Conservation (phyloP, 306 rosid genomes). For the Trifolium pratense region DNA sequence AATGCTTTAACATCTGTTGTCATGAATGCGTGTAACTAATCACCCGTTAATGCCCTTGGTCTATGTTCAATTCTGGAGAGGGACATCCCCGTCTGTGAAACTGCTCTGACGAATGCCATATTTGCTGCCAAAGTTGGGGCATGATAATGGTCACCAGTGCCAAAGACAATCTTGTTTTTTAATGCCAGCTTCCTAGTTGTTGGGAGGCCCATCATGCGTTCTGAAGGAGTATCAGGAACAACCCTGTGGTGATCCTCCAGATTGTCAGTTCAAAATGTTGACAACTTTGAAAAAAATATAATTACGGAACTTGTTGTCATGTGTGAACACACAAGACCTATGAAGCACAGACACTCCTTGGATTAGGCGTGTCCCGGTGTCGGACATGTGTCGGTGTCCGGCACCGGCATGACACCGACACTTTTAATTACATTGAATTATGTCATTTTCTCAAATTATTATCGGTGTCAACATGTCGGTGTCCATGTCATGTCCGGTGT, state of each 20-base stretch:
- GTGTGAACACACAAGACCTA: slow-evolving; percentile 19
- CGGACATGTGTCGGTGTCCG: too few species aligned
- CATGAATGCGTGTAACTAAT: slow-evolving; percentile 50
- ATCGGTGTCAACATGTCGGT: too few species aligned
- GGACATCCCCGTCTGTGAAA: slow-evolving; percentile 95
- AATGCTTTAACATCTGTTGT: slow-evolving; percentile 30
- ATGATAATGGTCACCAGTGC: slow-evolving; percentile 85
- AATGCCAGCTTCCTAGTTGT: slow-evolving; percentile 84
- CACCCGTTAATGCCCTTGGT: slow-evolving; percentile 88
- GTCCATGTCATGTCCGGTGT: too few species aligned
- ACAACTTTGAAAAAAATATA: background rate
- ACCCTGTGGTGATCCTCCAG: slow-evolving; percentile 59
- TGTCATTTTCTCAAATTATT: too few species aligned
- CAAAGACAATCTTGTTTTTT: slow-evolving; percentile 89
- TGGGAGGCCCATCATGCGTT: slow-evolving; percentile 79
- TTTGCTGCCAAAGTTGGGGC: slow-evolving; percentile 92
- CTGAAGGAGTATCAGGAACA: slow-evolving; percentile 76
- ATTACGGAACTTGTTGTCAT: slow-evolving; percentile 13
- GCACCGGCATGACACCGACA: too few species aligned
- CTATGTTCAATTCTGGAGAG: slow-evolving; percentile 75
- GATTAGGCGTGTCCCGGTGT: too few species aligned
- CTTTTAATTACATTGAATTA: too few species aligned
- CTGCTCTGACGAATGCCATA: slow-evolving; percentile 91
- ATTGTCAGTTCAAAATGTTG: slow-evolving; percentile 40
- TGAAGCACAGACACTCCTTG: too few species aligned